Evolutionary conservation across 2,329 filamentous ascomycete species (phyloP), one percentile per base, ranked within the genome.

Genomic region (Neoascochyta sp.): DNA sequence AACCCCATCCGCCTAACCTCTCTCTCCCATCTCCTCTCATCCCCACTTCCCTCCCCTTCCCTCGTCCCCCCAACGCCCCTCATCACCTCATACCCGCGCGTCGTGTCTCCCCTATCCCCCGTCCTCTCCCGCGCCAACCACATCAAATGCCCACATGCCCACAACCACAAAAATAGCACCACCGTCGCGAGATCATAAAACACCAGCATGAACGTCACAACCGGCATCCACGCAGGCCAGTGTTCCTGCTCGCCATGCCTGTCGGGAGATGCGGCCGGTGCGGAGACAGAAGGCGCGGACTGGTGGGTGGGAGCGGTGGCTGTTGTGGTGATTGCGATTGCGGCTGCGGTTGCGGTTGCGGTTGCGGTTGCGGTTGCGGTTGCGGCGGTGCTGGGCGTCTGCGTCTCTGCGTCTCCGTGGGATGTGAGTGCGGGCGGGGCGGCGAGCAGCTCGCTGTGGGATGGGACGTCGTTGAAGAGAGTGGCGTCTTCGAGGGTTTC

Each of bases 1-100:
- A 54, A 36, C 3, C 54, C 52, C 29, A 47, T 14, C 29, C 52
- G 47, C 27, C 47, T 41, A 50, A 56, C 45, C 37, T 53, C 50
- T 16, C 27, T 24, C 40, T 47, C 42, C 24, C 54, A 12, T 20
- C 28, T 27, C 34, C 19, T 25, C 9, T 36, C 27, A 22, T 32
- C 25, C n/a, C 7, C n/a, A 18, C 16, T n/a, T 17, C 23, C 24
- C 24, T 20, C 24, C 6, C 29, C 19, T 22, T 23, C 24, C 17
- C 20, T 16, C 24, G 20, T 29, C 16, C 22, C n/a, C n/a, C n/a
- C n/a, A n/a, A n/a, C 25, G 9, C 16, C 29, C 23, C 32, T 26
- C 9, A 17, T 12, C 19, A 29, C 11, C n/a, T 28, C 22, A 23
- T 32, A 25, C 8, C 34, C 13, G 5, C 24, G 8, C 16, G 26